Conservation (phyloP, 2,329 filamentous ascomycete genomes). For the Coniochaeta sp. region DNA sequence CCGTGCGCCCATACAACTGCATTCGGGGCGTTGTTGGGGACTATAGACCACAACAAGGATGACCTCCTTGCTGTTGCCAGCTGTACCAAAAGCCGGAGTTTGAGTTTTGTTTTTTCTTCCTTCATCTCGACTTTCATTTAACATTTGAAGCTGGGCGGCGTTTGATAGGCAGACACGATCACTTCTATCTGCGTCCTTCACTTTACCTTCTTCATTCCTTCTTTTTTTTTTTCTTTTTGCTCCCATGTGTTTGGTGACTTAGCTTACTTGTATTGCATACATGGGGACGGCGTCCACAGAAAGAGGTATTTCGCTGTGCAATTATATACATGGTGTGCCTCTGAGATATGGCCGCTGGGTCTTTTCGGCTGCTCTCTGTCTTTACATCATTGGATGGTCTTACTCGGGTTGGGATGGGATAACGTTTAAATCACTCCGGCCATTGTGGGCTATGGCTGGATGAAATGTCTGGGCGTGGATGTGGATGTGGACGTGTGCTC, state of each 20-base stretch:
- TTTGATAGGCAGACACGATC: neutral
- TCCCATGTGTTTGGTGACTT: neutral
- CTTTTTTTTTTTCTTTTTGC: slow-evolving; percentile 8
- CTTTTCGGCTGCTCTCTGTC: neutral
- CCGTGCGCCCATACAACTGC: neutral
- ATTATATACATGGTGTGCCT: neutral
- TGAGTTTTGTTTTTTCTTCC: no score
- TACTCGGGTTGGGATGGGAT: neutral
- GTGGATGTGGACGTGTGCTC: neutral
- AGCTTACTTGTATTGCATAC: neutral
- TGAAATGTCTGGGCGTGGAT: neutral
- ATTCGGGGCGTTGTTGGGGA: slow-evolving; percentile 5
- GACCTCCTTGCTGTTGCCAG: neutral
- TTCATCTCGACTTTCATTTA: slow-evolving; percentile 1
- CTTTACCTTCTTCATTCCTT: slow-evolving; percentile 6
- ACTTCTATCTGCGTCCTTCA: neutral
- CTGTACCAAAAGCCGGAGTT: slow-evolving; percentile 12
- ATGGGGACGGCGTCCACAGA: slow-evolving; percentile 6
- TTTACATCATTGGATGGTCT: neutral
- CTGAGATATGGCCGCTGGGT: slow-evolving; percentile 6
- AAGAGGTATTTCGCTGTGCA: slow-evolving; percentile 3
- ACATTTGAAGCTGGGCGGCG: neutral
- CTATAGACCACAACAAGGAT: slow-evolving; percentile 4
- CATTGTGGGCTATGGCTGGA: neutral
- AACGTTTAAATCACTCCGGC: neutral